phyloP scores from a whole-genome alignment of 352 stramenopile genomes.

The Globisporangium abappressorium region DNA sequence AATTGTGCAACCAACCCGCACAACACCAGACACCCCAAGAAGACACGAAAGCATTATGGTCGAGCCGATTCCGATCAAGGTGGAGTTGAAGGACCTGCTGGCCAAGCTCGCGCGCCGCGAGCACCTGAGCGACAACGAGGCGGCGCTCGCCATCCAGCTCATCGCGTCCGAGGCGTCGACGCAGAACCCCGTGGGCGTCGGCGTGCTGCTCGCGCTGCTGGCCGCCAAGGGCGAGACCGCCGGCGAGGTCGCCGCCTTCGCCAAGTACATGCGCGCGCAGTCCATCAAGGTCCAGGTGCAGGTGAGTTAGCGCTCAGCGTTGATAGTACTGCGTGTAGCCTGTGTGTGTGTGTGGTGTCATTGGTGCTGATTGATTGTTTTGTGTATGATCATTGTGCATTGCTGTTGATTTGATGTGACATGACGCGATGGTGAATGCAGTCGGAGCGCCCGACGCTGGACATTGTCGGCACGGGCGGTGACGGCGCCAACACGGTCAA shows the following conservation, averaged over 20 bases:
- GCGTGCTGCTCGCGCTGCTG: slow-evolving; percentile 93
- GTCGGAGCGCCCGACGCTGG: slow-evolving; percentile 85
- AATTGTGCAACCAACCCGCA: background rate
- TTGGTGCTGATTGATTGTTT: slow-evolving; percentile 5
- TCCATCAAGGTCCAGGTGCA: slow-evolving; percentile 79
- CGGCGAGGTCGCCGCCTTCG: slow-evolving; percentile 94
- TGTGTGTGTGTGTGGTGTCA: background rate
- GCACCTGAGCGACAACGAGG: slow-evolving; percentile 68
- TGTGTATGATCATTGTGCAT: background rate
- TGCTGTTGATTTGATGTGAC: slow-evolving; percentile 1
- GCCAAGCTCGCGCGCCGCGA: slow-evolving; percentile 71
- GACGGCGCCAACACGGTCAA: slow-evolving; percentile 99
- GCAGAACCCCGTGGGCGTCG: slow-evolving; percentile 73
- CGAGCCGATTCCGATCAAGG: slow-evolving; percentile 22
- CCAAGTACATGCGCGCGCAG: slow-evolving; percentile 94
- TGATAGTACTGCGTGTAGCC: background rate
- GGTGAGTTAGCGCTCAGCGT: slow-evolving; percentile 15
- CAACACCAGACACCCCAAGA: background rate
- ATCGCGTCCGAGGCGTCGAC: slow-evolving; percentile 66
- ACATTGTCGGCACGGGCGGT: slow-evolving; percentile 98
- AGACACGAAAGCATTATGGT: slow-evolving; percentile 2
- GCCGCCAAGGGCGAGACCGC: slow-evolving; percentile 94
- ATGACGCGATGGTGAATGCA: slow-evolving; percentile 4
- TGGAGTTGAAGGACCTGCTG: slow-evolving; percentile 69
- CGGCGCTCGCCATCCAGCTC: slow-evolving; percentile 60